phyloP scores from a whole-genome alignment of 2,329 filamentous ascomycete species.

The Chaetomium sp. region DNA sequence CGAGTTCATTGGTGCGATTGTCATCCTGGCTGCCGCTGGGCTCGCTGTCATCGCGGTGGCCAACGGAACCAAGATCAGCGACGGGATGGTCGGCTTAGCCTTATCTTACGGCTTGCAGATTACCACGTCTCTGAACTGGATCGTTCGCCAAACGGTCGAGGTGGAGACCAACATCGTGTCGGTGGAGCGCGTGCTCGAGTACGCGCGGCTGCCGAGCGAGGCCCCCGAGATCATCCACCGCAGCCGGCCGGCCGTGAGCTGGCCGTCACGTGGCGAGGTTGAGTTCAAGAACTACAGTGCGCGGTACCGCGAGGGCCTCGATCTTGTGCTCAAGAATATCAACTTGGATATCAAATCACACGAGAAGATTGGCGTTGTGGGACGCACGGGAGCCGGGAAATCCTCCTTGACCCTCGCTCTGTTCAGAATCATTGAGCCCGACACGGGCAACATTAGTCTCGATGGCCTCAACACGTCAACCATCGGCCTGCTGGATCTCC shows the following conservation, averaged over 20 bases:
- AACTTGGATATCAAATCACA: constrained; percentile 90
- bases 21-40: constrained; percentile 84
- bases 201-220: constrained; percentile 86
- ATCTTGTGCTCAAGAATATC: constrained; percentile 91
- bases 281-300: constrained; percentile 94
- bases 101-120: constrained; percentile 99
- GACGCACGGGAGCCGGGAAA: constrained; percentile 93
- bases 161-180: constrained; percentile 99
- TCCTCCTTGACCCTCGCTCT: constrained; percentile 89
- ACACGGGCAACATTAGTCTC: constrained; percentile 80
- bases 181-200: constrained; percentile 95
- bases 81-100: constrained; percentile 83
- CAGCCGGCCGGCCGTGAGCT: constrained; percentile 82
- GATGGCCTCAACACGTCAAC: constrained; percentile 86
- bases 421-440: constrained; percentile 93
- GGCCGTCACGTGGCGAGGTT: constrained; percentile 87
- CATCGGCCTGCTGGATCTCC: constrained; percentile 86
- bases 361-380: constrained; percentile 97
- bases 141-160: constrained; percentile 96
- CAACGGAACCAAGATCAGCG: constrained; percentile 61
- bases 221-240: constrained; percentile 91
- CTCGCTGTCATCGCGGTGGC: constrained; percentile 81
- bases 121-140: constrained; percentile 97
- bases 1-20: constrained; percentile 91
- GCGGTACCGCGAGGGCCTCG: constrained; percentile 84